Base-by-base conservation (phyloP, 2,329 filamentous ascomycete species). In the Byssochlamys sp. region DNA sequence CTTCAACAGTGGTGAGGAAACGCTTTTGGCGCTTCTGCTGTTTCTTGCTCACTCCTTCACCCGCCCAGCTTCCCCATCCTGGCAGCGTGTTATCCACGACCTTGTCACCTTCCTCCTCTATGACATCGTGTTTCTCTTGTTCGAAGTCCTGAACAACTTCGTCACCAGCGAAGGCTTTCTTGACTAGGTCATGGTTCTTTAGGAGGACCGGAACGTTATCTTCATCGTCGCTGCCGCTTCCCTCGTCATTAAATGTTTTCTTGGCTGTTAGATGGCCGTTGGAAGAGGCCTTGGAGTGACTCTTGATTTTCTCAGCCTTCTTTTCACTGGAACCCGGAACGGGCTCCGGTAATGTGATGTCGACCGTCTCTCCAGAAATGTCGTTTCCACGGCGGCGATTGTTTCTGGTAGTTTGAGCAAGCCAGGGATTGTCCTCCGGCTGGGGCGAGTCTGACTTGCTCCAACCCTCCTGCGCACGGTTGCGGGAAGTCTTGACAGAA, bases 41-140 rank as follows among this genome's bases (percentile, higher is more conserved):
- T 60, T 82, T 83, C 64, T 84, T 86, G 71, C 84, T 87, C 61
- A 96, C 79, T 19, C 91, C 92, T 14, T 88, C 85, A 61, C 94
- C 94, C 4, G 88, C 83, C 94, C 94, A 96, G 67, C 81, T 86
- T 62, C 94, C 94, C 94, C 94, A 99, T 52, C 94, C 94, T 0
- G 91, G 91, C 4, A 99, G 80, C n/a, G 89, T 88, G 63, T 87
- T 88, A 70, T 92, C 90, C 29, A 91, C 76, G 57, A 90, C 78
- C 73, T 94, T 88, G 68, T 95, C 89, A 63, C 88, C 90, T 71
- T 96, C 91, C 19, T 89, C 88, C 29, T 83, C 81, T 19, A 84
- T 83, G 1, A 83, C 78, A 54, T 84, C 83, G 14, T 80, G 81
- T 75, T 97, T 97, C 69, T 97, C 91, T 39, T 80, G 80, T 58